Evolutionary conservation across 768 basidiomycete species (phyloP), one percentile per base, ranked within the genome.

Genomic region (Boletus subcaerulescens): DNA sequence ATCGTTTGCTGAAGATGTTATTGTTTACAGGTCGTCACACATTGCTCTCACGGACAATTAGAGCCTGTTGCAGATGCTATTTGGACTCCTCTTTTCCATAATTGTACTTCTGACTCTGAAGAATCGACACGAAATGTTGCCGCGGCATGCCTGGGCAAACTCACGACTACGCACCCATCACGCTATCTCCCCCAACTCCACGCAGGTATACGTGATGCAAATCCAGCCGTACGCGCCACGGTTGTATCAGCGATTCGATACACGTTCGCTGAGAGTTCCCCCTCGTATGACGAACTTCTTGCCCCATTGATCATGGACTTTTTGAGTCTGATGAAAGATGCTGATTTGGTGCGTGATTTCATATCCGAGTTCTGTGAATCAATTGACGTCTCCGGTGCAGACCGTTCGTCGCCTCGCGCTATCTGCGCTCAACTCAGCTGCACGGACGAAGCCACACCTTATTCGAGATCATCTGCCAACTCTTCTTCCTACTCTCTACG

Each of bases 101-200:
- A 93, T 68, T 93, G 93, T 12, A 88, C 91, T 56, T 67, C 68
- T 3, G 87, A 85, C 57, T 81, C 89, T 15, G 96, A 96, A 57
- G 96, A 98, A 72, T 89, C 89, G 9, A 89, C 92, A 1, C 78
- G 95, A 47, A 98, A 97, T 66, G 92, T 98, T 36, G 93, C 95
- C 24, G 94, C 97, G 44, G 95, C 96, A 3, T 98, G 95, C 67
- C 80, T 99, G 17, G 97, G 97, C 33, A 97, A 98, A 71, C 78
- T 99, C 31, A 95, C 94, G 0, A 91, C 91, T 0, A 90, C 92
- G 1, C 89, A 94, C 53, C 94, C 97, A 5, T 84, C 87, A 0
- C 86, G 85, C 61, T 99, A 96, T 69, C 78, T 98, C 17, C 92
- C 93, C 3, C 92, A 97, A 64, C 83, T 99, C 11, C 94, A 98